Conservation (phyloP, 1,284 basidiomycete species). For the Coniferiporia sulphurascens region DNA sequence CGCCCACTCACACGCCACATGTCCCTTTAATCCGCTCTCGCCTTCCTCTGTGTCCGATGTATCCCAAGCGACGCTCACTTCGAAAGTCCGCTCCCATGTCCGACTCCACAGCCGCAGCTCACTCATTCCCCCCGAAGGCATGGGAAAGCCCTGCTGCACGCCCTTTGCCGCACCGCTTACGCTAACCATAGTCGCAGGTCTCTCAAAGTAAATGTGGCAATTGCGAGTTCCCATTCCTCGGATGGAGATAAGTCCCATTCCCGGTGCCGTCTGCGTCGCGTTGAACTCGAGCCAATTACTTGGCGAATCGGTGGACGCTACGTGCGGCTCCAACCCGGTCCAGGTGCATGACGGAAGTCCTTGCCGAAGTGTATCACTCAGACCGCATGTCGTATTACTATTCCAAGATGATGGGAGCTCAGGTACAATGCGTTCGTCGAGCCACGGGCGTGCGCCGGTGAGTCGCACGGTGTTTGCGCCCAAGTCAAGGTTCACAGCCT, state of each 20-base stretch:
- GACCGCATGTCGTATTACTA: slow-evolving; percentile 21
- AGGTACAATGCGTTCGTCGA: slow-evolving; percentile 41
- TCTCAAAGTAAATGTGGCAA: slow-evolving; percentile 56
- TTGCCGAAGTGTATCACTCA: slow-evolving; percentile 13
- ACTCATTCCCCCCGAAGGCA: slow-evolving; percentile 36
- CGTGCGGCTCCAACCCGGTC: slow-evolving; percentile 23
- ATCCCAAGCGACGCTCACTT: slow-evolving; percentile 46
- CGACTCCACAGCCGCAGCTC: slow-evolving; percentile 63
- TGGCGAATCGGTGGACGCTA: slow-evolving; percentile 27
- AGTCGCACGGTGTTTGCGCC: slow-evolving; percentile 37
- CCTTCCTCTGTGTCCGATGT: slow-evolving; percentile 10
- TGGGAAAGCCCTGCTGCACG: slow-evolving; percentile 42
- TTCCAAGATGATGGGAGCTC: slow-evolving; percentile 49
- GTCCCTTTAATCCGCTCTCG: slow-evolving; percentile 37
- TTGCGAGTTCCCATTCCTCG: slow-evolving; percentile 54
- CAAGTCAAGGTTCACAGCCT: slow-evolving; percentile 43
- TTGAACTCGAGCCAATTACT: slow-evolving; percentile 18
- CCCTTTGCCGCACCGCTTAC: slow-evolving; percentile 28
- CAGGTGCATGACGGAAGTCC: slow-evolving; percentile 34
- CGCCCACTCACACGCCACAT: slow-evolving; percentile 64
- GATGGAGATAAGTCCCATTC: slow-evolving; percentile 42
- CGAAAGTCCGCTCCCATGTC: slow-evolving; percentile 57
- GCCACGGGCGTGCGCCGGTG: slow-evolving; percentile 41
- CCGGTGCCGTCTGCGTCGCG: slow-evolving; percentile 33
- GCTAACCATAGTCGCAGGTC: slow-evolving; percentile 38